Evolutionary conservation across 2,329 filamentous ascomycete genomes (phyloP), one percentile per base, ranked within the genome.

Genomic region (Ascochyta fabae): DNA sequence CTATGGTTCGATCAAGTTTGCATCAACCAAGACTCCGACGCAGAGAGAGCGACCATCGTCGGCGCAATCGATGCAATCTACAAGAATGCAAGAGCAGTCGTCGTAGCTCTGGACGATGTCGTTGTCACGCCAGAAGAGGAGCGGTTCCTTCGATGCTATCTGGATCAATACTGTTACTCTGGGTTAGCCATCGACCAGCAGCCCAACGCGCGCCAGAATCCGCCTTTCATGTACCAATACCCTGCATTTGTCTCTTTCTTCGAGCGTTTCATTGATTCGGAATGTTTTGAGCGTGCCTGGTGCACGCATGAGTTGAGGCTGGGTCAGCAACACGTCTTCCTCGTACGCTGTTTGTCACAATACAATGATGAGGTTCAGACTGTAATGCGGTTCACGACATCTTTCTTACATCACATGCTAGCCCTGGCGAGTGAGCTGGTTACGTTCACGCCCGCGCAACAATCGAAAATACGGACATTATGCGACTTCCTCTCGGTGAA

Each of bases 1-100:
- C 53, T 80, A 5, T 80, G 77, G 77, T 77, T 78, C 36, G 78
- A 80, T 56, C 78, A 80, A 56, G 76, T 79, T 7, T 79, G 76
- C 61, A 77, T 79, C 52, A 71, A 78, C 41, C 75, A 78, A 48
- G 71, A 77, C 3, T 71, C 74, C 34, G 73, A 78, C 38, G 56
- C 54, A 1, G 78, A 80, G 56, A 77, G 70, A 40, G 73, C 70
- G 1, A 65, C 71, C n/a, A 69, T 74, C 1, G 74, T 79, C 51
- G 76, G 74, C 19, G 70, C 74, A 1, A 78, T 79, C 64, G 77
- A 79, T 45, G 64, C 69, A 51, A 75, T 80, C 5, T 80, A 80
- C 62, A 63, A 69, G 33, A 78, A 75, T 31, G 77, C 78, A 4
- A 68, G 77, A 16, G 44, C 70, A 0, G 75, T 79, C 1, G 68